Percentiles rank a stretch among this genome's conserved stretches.
These are phyloP conservation scores for Trichoderma gracile DNA, from an alignment of 2,329 filamentous ascomycete species.

Conservation along the genomic window DNA sequence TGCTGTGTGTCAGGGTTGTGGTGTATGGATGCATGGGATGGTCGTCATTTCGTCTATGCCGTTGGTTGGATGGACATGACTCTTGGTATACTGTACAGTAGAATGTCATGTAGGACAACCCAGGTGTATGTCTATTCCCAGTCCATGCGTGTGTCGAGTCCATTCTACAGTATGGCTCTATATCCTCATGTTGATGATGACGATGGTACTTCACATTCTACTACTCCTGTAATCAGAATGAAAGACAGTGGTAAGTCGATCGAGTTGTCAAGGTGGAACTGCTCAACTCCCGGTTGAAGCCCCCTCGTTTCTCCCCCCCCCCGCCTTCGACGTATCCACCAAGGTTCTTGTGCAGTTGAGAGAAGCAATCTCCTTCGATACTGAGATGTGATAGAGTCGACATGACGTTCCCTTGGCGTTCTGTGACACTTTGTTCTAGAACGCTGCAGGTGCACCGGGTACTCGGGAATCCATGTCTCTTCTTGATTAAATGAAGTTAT, in stretches of 20 bases:
- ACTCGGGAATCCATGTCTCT: no score
- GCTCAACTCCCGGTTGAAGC: background rate
- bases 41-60: background rate
- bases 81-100: no score
- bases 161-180: no score
- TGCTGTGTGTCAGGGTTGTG: no score
- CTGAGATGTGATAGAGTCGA: constrained; percentile 7
- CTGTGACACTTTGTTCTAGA: background rate
- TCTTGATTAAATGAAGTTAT: no score
- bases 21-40: background rate
- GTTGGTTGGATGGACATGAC: background rate
- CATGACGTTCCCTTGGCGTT: background rate
- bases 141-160: no score
- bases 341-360: background rate
- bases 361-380: constrained; percentile 6
- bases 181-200: background rate
- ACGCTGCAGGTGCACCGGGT: no score
- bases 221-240: background rate
- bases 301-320: background rate
- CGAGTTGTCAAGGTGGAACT: background rate
- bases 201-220: no score
- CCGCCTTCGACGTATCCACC: constrained; percentile 6
- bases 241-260: background rate
- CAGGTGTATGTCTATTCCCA: no score
- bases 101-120: no score